Evolutionary conservation across 257 asterid genomes (phyloP), one percentile per base, ranked within the genome.

Genomic region (Plectranthus barbatus): DNA sequence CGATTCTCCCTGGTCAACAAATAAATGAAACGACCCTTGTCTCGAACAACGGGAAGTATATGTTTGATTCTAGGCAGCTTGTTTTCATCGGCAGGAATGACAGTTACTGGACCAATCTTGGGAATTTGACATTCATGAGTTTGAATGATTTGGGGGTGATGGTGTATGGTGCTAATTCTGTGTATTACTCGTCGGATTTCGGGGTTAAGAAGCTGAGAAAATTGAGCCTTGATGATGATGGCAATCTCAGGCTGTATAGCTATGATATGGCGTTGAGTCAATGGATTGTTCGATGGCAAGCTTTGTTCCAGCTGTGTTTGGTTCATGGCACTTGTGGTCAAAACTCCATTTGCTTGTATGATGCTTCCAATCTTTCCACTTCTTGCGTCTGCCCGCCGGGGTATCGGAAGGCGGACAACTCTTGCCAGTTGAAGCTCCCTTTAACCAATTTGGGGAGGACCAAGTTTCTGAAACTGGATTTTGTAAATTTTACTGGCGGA

Each of bases 301-400:
- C 94, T 18, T 26, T 83, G 55, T 67, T 61, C 59, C 81, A 90
- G 59, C 17, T 80, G 34, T 90, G 97, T 56, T 18, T 6, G 46
- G 67, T 87, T 29, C 81, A 71, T 62, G 97, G 92, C 62, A 73
- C 76, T 46, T 90, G 97, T 62, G 97, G 95, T 66, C 34, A 21
- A 12, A 81, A 85, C 66, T 81, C 85, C 13, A 74, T 90, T 17
- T 90, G 97, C 61, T 56, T 79, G 62, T 87, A 73, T 59, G 80
- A 90, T 58, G 76, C 69, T 6, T 77, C 73, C 18, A 77, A 65
- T 49, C 48, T 68, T 48, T 72, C 81, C 17, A 80, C 94, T 47
- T 75, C 84, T 3, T 90, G 97, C 29, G 69, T 78, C 2, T 90
- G 95, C 74, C 95, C 95, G 49, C 95, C 97, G 9, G 97, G 95